Conservation (phyloP, 352 stramenopile genomes). For the Globisporangium parvum region DNA sequence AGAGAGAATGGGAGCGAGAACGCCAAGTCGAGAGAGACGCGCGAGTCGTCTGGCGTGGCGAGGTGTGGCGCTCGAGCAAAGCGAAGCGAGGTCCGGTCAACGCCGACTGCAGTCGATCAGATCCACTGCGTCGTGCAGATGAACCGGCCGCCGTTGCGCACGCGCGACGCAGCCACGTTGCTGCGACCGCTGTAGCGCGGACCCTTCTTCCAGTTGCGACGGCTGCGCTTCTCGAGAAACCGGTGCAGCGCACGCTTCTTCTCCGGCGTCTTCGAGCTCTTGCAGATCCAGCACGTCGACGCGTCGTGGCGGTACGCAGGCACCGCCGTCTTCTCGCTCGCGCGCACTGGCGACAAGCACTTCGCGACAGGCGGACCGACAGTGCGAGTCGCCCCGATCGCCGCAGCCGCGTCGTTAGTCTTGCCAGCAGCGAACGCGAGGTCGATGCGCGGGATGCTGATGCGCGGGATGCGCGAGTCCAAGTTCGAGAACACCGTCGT, state of each 20-base stretch:
- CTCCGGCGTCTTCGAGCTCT: constrained; percentile 74
- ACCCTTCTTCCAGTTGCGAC: constrained; percentile 80
- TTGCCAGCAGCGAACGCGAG: constrained; percentile 32
- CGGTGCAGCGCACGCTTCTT: constrained; percentile 80
- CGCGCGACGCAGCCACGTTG: constrained; percentile 70
- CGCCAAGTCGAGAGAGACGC: too few relatives aligned
- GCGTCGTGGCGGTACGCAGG: constrained; percentile 62
- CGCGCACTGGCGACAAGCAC: constrained; percentile 42
- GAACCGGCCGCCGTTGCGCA: constrained; percentile 79
- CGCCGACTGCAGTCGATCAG: constrained; percentile 21
- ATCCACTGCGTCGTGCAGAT: constrained; percentile 81
- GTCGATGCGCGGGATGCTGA: constrained; percentile 69
- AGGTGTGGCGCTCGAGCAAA: not conserved
- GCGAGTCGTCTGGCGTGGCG: too few relatives aligned
- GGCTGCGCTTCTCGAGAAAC: constrained; percentile 75
- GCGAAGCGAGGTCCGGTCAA: not conserved
- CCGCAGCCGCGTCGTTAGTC: constrained; percentile 15
- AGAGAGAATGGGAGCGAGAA: too few relatives aligned
- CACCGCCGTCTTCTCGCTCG: constrained; percentile 35
- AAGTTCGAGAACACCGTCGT: constrained; percentile 72
- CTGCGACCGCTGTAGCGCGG: constrained; percentile 76
- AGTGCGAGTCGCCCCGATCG: not conserved
- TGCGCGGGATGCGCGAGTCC: constrained; percentile 66
- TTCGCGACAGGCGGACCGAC: constrained; percentile 3
- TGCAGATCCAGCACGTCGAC: constrained; percentile 84